These are phyloP conservation scores for Diaporthe sp. DNA, from an alignment of 2,329 filamentous ascomycete genomes.

Conservation along the genomic window DNA sequence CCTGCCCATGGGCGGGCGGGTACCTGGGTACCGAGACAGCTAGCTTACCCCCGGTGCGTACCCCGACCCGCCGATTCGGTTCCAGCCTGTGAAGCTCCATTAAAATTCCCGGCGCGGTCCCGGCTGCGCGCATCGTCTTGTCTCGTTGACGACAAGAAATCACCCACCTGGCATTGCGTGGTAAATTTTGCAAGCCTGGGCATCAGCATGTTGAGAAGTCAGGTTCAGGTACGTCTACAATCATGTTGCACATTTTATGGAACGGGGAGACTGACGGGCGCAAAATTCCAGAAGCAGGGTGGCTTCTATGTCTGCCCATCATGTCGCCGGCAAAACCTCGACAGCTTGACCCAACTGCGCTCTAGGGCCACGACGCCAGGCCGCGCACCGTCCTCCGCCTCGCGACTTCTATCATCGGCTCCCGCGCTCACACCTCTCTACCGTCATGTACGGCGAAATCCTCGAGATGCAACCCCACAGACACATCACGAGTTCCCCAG, in stretches of 20 bases:
- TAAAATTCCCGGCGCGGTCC: constrained; percentile 30
- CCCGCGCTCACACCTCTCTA: neutral
- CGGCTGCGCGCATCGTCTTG: constrained; percentile 6
- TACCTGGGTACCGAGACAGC: neutral
- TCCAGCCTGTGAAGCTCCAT: constrained; percentile 16
- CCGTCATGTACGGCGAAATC: neutral
- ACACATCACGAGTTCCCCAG: neutral
- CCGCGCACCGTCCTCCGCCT: neutral
- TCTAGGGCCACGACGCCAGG: constrained; percentile 4
- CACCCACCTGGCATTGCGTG: neutral
- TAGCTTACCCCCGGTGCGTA: neutral
- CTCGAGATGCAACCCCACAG: neutral
- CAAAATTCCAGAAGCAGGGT: constrained; percentile 51
- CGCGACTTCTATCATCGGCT: constrained; percentile 26
- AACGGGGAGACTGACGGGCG: neutral
- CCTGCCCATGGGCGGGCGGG: neutral
- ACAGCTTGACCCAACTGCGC: constrained; percentile 34
- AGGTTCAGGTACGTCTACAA: constrained; percentile 35
- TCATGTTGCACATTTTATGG: too few species aligned
- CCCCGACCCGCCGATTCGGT: constrained; percentile 26
- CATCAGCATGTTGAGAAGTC: constrained; percentile 39
- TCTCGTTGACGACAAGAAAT: constrained; percentile 15
- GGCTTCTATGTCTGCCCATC: constrained; percentile 58
- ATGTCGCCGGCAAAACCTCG: constrained; percentile 52
- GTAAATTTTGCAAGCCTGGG: constrained; percentile 9